Base-by-base conservation (phyloP, 495 filamentous ascomycete genomes). In the Talaromyces stipitatus region DNA sequence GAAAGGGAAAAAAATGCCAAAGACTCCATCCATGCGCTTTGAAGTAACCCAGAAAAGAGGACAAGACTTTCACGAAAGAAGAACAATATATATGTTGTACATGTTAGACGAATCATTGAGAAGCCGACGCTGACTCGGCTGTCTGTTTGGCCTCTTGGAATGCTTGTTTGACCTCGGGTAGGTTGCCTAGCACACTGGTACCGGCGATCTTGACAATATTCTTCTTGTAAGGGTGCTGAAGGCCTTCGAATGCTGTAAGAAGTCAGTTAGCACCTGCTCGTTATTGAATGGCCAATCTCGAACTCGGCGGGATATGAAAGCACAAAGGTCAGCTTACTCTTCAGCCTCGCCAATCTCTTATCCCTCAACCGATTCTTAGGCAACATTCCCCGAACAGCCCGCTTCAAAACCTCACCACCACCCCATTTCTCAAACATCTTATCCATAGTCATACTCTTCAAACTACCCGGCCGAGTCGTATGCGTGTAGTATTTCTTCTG, bases 401-500 rank as follows among this genome's bases (percentile, higher is more conserved):
- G 88, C 60, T 91, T 80, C 70, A 98, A 71, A 54, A 97, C 88
- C 83, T 98, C 94, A 33, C 87, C 90, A 61, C 94, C 94, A 57
- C 94, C 94, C 78, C 87, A 87, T 80, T 97, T 97, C 61, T 78
- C 85, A 77, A 96, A 91, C 82, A 98, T 85, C 60, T 82, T 80
- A 69, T 96, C 91, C 95, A 98, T 96, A 30, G 86, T 94, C 71
- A 97, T 87, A 69, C 82, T 81, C 76, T 86, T 86, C 63, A 98
- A 74, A 61, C 83, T 87, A 58, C 94, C 94, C 4, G 94, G 94
- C 4, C 90, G 79, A 27, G 94, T 97, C 58, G 84, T 95, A 74
- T 97, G 92, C 47, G 85, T 81, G 75, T 96, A 95, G 81, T 98
- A 98, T 66, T 82, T 84, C 81, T 98, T 98, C 77, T 95, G 89